A percentile compares a stretch with the other conserved stretches of the same genome.
Conservation (phyloP, 1,284 basidiomycete genomes). For the Sporisorium graminicola region DNA sequence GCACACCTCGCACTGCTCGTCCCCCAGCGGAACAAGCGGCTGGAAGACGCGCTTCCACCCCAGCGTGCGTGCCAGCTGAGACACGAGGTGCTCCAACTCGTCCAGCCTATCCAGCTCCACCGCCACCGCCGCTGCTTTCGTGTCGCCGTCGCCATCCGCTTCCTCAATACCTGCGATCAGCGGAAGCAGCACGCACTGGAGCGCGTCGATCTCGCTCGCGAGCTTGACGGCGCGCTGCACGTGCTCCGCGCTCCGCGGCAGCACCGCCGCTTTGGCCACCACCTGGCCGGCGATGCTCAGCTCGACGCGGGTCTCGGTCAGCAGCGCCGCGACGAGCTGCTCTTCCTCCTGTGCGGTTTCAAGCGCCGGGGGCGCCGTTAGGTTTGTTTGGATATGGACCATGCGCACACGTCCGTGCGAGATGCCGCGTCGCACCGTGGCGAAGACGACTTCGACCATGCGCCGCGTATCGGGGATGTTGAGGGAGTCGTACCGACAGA, state of each 20-base stretch:
- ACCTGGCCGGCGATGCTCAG: not conserved
- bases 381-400: not conserved
- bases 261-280: not conserved
- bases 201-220: not conserved
- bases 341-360: constrained; percentile 3
- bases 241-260: constrained; percentile 8
- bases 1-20: not conserved
- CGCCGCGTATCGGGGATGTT: constrained; percentile 11
- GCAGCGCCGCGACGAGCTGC: constrained; percentile 6
- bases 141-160: not conserved
- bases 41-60: constrained; percentile 23
- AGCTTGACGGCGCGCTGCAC: constrained; percentile 5
- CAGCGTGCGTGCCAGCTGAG: constrained; percentile 7
- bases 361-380: not conserved
- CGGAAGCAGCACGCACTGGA: not conserved
- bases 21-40: not conserved
- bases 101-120: not conserved
- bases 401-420: too few species aligned
- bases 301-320: constrained; percentile 10
- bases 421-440: not conserved
- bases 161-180: too few species aligned
- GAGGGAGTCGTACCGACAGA: constrained; percentile 20
- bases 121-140: not conserved
- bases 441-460: constrained; percentile 11
- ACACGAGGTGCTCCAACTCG: constrained; percentile 3